Evolutionary conservation across 202 grass and related monocot genomes (phyloP).

Genomic region (Bolboschoenoplectus hybrid): DNA sequence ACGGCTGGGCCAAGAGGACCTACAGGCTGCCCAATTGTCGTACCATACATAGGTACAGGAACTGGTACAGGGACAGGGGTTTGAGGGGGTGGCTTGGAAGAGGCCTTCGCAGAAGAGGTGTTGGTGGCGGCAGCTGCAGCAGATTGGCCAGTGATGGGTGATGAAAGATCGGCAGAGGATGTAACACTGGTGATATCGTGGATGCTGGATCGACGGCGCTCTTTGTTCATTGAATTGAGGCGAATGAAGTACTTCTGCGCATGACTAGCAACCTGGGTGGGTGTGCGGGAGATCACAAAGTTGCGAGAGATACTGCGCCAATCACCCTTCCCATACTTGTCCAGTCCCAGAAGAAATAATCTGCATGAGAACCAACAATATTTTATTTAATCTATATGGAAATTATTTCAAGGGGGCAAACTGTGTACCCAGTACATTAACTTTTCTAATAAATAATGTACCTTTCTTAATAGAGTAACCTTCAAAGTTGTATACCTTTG

Average conservation of each 20-base stretch:
- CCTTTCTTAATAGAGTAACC: neutral
- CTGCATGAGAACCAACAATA: slow-evolving; percentile 44
- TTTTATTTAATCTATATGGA: slow-evolving; percentile 4
- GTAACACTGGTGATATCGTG: slow-evolving; percentile 92
- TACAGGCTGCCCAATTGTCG: slow-evolving; percentile 87
- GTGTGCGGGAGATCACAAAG: slow-evolving; percentile 98
- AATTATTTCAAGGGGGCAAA: neutral
- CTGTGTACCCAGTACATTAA: neutral
- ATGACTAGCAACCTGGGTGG: slow-evolving; percentile 94
- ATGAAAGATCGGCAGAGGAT: slow-evolving; percentile 48
- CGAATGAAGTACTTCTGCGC: slow-evolving; percentile 99
- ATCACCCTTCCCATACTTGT: slow-evolving; percentile 97
- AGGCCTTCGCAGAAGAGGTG: slow-evolving; percentile 47
- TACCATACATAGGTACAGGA: slow-evolving; percentile 60
- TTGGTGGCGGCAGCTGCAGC: slow-evolving; percentile 41
- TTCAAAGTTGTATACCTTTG: neutral
- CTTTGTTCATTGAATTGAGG: slow-evolving; percentile 92
- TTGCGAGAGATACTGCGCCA: slow-evolving; percentile 98
- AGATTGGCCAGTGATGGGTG: slow-evolving; percentile 76
- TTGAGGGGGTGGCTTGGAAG: slow-evolving; percentile 44
- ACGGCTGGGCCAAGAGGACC: slow-evolving; percentile 74
- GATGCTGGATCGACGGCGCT: slow-evolving; percentile 89
- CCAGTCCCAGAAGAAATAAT: slow-evolving; percentile 93
- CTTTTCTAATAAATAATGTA: no score
- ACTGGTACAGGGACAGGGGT: slow-evolving; percentile 25